Percentiles rank a stretch among this genome's conserved stretches.
These are phyloP conservation scores for Geotrichum carabidarum DNA, from an alignment of 1,139 yeast species.

Conservation along the genomic window DNA sequence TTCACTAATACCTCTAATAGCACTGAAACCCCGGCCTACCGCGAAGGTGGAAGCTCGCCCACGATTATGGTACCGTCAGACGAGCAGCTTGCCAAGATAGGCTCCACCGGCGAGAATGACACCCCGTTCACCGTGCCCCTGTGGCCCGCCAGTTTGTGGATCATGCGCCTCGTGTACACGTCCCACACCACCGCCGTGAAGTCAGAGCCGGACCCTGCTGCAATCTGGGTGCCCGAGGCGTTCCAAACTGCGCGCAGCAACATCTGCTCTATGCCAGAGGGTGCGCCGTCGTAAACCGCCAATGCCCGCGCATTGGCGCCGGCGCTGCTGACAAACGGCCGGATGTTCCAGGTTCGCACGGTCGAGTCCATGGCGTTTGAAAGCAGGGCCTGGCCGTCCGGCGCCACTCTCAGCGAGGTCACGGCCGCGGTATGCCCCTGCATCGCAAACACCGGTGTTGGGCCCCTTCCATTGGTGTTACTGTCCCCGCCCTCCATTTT, in stretches of 20 bases:
- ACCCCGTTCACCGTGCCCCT: constrained; percentile 58
- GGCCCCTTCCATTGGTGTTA: constrained; percentile 7
- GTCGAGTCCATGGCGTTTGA: constrained; percentile 57
- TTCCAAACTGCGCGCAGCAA: constrained; percentile 49
- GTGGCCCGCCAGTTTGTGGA: constrained; percentile 55
- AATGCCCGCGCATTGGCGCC: constrained; percentile 38
- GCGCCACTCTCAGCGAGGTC: constrained; percentile 49
- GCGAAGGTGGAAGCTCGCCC: constrained; percentile 21
- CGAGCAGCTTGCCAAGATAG: constrained; percentile 27
- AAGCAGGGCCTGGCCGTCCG: constrained; percentile 47
- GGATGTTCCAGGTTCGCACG: constrained; percentile 53
- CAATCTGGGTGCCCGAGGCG: constrained; percentile 39
- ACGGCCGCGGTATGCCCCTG: constrained; percentile 48
- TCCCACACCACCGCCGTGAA: constrained; percentile 59
- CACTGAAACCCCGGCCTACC: too few species aligned
- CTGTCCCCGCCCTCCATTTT: not conserved
- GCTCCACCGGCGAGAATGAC: constrained; percentile 38
- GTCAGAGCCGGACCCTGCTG: constrained; percentile 59
- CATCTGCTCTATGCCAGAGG: constrained; percentile 51
- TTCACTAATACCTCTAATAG: not conserved
- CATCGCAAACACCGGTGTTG: constrained; percentile 41
- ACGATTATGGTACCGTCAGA: constrained; percentile 32
- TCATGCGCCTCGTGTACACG: constrained; percentile 45
- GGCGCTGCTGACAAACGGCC: constrained; percentile 40
- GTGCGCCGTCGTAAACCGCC: constrained; percentile 55